These are phyloP conservation scores for Curvularia eragrostidis DNA, from an alignment of 2,329 filamentous ascomycete species.

Conservation along the genomic window DNA sequence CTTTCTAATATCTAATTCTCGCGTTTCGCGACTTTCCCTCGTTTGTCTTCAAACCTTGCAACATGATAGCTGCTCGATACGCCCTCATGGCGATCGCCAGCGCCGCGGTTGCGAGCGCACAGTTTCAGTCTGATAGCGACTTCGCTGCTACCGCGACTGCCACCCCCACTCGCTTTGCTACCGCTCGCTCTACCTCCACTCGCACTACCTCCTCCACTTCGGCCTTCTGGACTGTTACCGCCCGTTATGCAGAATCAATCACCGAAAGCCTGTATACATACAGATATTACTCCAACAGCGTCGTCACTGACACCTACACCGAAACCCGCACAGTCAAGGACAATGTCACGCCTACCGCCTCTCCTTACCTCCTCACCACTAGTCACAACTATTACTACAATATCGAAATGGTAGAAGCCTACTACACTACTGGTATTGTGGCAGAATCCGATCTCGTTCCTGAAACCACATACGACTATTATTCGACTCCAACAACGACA, in stretches of 20 bases:
- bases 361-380: constrained; percentile 22
- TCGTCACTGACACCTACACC: constrained; percentile 21
- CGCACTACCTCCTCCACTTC: no score
- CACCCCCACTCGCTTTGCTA: constrained; percentile 15
- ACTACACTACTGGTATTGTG: constrained; percentile 32
- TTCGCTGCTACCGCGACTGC: background rate
- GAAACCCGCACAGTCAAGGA: constrained; percentile 31
- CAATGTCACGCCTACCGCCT: constrained; percentile 34
- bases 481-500: constrained; percentile 16
- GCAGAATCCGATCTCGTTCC: constrained; percentile 35
- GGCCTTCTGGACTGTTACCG: no score
- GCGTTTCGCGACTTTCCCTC: constrained; percentile 17
- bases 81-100: constrained; percentile 24
- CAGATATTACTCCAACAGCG: constrained; percentile 5
- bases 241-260: constrained; percentile 26
- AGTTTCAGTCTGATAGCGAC: constrained; percentile 11
- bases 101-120: constrained; percentile 21
- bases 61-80: constrained; percentile 26
- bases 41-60: constrained; percentile 2
- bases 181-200: no score
- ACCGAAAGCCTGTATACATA: constrained; percentile 26
- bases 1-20: constrained; percentile 20
- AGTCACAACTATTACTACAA: constrained; percentile 14
- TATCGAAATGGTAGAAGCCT: constrained; percentile 27
- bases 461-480: constrained; percentile 14